A percentile compares a stretch with the other conserved stretches of the same genome.
phyloP scores from a whole-genome alignment of 345 rosid species.

The Cardamine resedifolia region DNA sequence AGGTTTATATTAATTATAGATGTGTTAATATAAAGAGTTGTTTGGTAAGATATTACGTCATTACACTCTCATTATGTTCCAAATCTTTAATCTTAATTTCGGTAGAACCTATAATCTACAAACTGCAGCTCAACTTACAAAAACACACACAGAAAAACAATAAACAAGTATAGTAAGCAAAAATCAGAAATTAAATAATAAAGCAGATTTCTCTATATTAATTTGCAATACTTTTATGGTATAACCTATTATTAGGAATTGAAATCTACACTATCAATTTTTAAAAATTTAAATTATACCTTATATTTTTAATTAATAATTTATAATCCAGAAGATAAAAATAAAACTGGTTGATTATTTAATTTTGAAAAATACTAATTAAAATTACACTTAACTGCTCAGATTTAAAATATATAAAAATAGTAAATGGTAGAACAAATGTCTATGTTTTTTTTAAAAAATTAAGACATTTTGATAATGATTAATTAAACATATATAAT shows the following conservation, averaged over 20 bases:
- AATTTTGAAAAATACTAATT: too few species aligned
- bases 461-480: not conserved
- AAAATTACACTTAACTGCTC: too few species aligned
- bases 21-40: not conserved
- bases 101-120: not conserved
- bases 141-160: too few species aligned
- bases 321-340: not conserved
- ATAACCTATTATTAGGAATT: too few species aligned
- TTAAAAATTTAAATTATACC: not conserved
- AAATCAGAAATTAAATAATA: not conserved
- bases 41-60: not conserved
- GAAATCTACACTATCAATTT: too few species aligned
- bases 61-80: not conserved
- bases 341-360: not conserved
- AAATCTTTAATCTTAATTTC: not conserved
- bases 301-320: too few species aligned
- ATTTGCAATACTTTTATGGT: not conserved
- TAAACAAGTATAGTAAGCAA: not conserved
- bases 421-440: too few species aligned
- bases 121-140: not conserved
- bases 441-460: too few species aligned
- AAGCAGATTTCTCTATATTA: not conserved
- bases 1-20: not conserved
- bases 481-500: too few species aligned
- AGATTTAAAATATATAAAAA: too few species aligned